Conservation (phyloP, 2,329 filamentous ascomycete species). For the Penicillium polonicum region DNA sequence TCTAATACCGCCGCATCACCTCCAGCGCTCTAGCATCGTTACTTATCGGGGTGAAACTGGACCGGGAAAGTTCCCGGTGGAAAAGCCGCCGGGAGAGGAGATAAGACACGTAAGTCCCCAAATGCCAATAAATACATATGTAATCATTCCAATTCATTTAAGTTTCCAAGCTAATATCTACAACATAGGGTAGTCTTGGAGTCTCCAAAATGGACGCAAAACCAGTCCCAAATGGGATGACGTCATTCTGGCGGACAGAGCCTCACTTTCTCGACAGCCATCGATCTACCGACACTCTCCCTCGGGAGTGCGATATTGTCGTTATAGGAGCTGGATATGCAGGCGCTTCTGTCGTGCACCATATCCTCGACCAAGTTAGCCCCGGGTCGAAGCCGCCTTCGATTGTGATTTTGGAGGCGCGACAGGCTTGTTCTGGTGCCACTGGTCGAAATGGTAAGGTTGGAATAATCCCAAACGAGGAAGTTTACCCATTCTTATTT, state of each 20-base stretch:
- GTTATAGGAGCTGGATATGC: constrained; percentile 50
- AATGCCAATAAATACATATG: not conserved
- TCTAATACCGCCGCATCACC: not conserved
- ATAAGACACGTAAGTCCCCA: not conserved
- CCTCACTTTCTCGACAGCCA: constrained; percentile 43
- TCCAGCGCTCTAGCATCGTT: not conserved
- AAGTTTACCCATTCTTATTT: not conserved
- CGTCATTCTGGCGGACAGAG: constrained; percentile 47
- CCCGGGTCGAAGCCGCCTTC: constrained; percentile 22
- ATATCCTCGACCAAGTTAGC: constrained; percentile 34
- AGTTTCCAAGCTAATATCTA: not conserved
- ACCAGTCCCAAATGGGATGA: constrained; percentile 24
- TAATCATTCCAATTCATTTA: not conserved
- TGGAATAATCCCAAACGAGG: not conserved
- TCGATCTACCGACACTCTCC: constrained; percentile 41
- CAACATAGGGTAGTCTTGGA: no score
- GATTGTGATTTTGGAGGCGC: constrained; percentile 43
- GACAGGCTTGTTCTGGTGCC: constrained; percentile 44
- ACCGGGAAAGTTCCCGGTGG: constrained; percentile 4
- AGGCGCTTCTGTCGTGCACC: constrained; percentile 43
- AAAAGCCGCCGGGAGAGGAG: constrained; percentile 2
- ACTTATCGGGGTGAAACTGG: not conserved
- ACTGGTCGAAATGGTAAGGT: constrained; percentile 43
- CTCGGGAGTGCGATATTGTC: constrained; percentile 42
- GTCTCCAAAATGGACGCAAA: constrained; percentile 15